Base-by-base conservation (phyloP, 495 filamentous ascomycete species). In the Aspergillus nanangensis region DNA sequence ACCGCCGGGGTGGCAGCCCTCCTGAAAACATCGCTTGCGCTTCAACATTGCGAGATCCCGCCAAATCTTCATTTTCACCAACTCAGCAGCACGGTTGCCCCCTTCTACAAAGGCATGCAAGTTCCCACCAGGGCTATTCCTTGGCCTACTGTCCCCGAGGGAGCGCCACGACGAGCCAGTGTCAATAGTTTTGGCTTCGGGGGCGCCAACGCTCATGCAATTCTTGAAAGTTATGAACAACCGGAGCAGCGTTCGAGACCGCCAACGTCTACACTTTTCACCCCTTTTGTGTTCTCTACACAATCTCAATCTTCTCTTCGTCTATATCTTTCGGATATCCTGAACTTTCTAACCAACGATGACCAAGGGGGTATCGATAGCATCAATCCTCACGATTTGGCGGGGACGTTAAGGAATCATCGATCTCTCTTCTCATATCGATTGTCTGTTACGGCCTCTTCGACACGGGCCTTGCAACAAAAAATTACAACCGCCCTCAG, bases 191-290 rank as follows among this genome's bases (percentile, higher is more conserved):
- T 82, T 47, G 82, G 82, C 0, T 84, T 81, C 52, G 83, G 83
- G 20, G 82, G 83, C 27, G 69, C 77, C 13, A 85, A 85, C 51
- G 73, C 78, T 0, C 81, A 85, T 50, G 79, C 70, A 4, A 83
- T 86, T 29, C 8, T 86, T 9, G 80, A 38, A 13, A 29, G 33
- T 7, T 32, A 20, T 11, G 3, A 35, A 8, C 19, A 15, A 13
- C 11, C 10, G 17, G 3, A 17, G 0, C 1, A 14, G 4, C 23
- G 13, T 18, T 18, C 2, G 15, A 2, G 8, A n/a, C 34, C 10
- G n/a, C 1, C 13, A 20, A 5, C 3, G 4, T 5, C n/a, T 2
- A 36, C 4, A 7, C 17, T 25, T 15, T 25, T 25, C 15, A 36
- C n/a, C 3, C 32, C 33, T 8, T 36, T 36, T 17, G n/a, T 36